A percentile compares a stretch with the other conserved stretches of the same genome.
phyloP scores from a whole-genome alignment of 495 filamentous ascomycete genomes.

The Bathelium albidoporum region DNA sequence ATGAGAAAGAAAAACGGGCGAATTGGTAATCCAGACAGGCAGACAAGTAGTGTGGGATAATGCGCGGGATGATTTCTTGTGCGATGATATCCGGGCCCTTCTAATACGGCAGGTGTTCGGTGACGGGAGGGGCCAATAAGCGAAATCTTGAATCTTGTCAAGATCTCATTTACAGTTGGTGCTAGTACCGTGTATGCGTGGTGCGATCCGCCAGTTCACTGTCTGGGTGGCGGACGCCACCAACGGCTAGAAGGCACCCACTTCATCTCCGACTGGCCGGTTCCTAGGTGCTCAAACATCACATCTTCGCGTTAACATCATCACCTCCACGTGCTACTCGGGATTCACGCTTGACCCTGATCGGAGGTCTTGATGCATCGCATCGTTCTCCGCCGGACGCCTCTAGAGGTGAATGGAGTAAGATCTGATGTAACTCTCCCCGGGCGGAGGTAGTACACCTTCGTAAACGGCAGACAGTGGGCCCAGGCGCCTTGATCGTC shows the following conservation, averaged over 20 bases:
- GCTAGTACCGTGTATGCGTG: neutral
- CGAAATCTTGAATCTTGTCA: neutral
- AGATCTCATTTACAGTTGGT: neutral
- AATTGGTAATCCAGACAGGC: no score
- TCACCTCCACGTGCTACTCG: neutral
- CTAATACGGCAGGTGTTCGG: neutral
- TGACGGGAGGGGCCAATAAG: neutral
- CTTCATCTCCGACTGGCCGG: neutral
- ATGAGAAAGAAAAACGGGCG: no score
- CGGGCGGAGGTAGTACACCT: neutral
- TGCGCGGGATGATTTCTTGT: no score
- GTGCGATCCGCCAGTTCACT: neutral
- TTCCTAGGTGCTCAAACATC: neutral
- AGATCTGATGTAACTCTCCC: no score
- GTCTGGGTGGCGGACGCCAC: neutral
- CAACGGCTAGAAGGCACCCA: neutral
- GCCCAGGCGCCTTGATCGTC: neutral
- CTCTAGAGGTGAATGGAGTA: no score
- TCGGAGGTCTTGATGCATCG: no score
- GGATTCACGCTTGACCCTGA: no score
- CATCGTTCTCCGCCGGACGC: no score
- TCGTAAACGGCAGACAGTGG: neutral
- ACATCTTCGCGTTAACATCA: no score
- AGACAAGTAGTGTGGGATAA: no score
- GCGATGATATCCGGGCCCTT: no score